Evolutionary conservation across 148 eudicot genomes (phyloP).

Genomic region (Simmondsia chinensis): DNA sequence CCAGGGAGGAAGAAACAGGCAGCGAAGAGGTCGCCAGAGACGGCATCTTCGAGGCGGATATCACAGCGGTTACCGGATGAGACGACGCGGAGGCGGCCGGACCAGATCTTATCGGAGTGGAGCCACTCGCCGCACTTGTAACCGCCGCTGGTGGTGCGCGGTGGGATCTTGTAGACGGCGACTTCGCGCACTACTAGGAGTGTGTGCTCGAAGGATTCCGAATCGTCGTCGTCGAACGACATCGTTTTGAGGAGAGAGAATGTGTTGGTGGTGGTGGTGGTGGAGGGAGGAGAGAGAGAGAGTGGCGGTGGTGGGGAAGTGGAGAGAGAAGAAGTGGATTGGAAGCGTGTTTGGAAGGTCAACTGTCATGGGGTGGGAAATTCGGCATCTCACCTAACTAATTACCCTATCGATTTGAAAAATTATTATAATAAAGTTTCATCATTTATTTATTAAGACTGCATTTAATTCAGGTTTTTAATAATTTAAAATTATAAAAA

Average conservation of each 20-base stretch:
- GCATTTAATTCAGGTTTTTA: too few species aligned
- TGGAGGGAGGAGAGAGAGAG: background rate
- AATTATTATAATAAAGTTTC: too few species aligned
- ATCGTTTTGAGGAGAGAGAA: slow-evolving; percentile 12
- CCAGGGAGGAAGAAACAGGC: slow-evolving; percentile 77
- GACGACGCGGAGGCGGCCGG: slow-evolving; percentile 88
- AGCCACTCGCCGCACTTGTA: slow-evolving; percentile 99
- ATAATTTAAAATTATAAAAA: too few species aligned
- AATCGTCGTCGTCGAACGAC: slow-evolving; percentile 54
- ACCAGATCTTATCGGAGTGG: slow-evolving; percentile 95
- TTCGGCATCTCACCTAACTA: too few species aligned
- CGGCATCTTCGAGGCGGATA: slow-evolving; percentile 91
- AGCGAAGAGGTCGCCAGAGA: slow-evolving; percentile 86
- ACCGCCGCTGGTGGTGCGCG: slow-evolving; percentile 84
- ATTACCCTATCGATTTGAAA: too few species aligned
- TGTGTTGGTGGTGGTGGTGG: slow-evolving; percentile 2
- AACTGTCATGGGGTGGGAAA: too few species aligned
- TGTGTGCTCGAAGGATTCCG: slow-evolving; percentile 89
- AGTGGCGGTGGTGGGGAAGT: background rate
- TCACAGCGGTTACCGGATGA: slow-evolving; percentile 72
- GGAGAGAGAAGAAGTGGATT: background rate
- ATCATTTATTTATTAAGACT: too few species aligned
- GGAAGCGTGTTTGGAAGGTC: background rate
- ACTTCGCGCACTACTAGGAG: slow-evolving; percentile 96
- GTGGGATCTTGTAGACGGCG: slow-evolving; percentile 88